Percentiles rank a stretch among this genome's conserved stretches.
phyloP scores from a whole-genome alignment of 805 yeast species.

The Lipomyces yamanashiensis region DNA sequence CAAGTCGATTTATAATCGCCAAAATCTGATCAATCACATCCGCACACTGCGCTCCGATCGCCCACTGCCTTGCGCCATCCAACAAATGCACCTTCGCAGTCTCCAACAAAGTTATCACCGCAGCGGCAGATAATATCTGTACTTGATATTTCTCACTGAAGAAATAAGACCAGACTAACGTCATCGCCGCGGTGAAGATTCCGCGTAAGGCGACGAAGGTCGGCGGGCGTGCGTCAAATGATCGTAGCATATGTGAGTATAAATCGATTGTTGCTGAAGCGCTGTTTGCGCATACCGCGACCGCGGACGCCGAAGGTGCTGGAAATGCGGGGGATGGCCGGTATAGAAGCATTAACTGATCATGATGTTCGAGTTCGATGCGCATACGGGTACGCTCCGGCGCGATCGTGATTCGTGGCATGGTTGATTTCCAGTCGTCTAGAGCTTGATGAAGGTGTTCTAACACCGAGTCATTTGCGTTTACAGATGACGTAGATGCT shows the following conservation, averaged over 20 bases:
- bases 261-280: slow-evolving; percentile 27
- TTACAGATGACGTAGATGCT: not conserved
- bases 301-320: slow-evolving; percentile 21
- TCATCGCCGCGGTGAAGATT: slow-evolving; percentile 27
- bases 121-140: slow-evolving; percentile 5
- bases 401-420: slow-evolving; percentile 24
- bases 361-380: slow-evolving; percentile 32
- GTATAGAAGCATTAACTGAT: slow-evolving; percentile 29
- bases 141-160: slow-evolving; percentile 6
- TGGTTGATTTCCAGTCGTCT: slow-evolving; percentile 17
- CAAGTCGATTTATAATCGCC: slow-evolving; percentile 4
- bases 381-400: slow-evolving; percentile 28
- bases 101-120: slow-evolving; percentile 6
- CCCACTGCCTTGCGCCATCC: slow-evolving; percentile 21
- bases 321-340: slow-evolving; percentile 30
- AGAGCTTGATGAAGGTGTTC: slow-evolving; percentile 20
- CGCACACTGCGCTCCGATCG: slow-evolving; percentile 25
- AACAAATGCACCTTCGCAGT: slow-evolving; percentile 12
- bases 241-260: slow-evolving; percentile 10
- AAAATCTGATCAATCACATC: slow-evolving; percentile 16
- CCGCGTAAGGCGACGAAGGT: slow-evolving; percentile 21
- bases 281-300: slow-evolving; percentile 14
- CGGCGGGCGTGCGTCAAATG: slow-evolving; percentile 5
- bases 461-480: slow-evolving; percentile 2
- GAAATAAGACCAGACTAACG: slow-evolving; percentile 30